phyloP scores from a whole-genome alignment of 208 protist species.

The Trypanosoma rangeli region DNA sequence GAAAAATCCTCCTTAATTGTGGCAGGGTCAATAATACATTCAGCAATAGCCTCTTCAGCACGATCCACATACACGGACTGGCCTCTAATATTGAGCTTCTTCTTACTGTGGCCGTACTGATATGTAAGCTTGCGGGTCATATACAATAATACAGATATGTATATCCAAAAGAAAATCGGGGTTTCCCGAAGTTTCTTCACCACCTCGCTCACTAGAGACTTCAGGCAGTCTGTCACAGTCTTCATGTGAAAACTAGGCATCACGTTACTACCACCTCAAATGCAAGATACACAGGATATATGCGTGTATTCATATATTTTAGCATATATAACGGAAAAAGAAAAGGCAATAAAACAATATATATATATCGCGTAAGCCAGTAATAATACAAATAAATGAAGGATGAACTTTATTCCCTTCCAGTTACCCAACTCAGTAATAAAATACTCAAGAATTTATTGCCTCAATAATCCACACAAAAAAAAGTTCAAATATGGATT shows the following conservation, averaged over 20 bases:
- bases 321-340: neutral
- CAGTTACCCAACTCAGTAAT: neutral
- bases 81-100: slow-evolving; percentile 46
- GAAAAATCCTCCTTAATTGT: slow-evolving; percentile 63
- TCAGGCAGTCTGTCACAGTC: neutral
- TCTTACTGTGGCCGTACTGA: slow-evolving; percentile 37
- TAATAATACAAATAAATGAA: neutral
- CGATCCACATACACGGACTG: slow-evolving; percentile 43
- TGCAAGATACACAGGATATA: too few relatives aligned
- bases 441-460: neutral
- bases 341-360: neutral
- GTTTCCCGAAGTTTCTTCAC: slow-evolving; percentile 27
- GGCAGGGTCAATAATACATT: slow-evolving; percentile 65
- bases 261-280: neutral
- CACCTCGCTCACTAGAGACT: neutral
- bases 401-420: neutral
- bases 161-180: slow-evolving; percentile 73
- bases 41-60: slow-evolving; percentile 68
- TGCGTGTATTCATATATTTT: too few relatives aligned
- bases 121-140: slow-evolving; percentile 52
- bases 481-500: neutral
- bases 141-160: slow-evolving; percentile 62
- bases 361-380: neutral
- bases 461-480: neutral
- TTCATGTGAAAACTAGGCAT: neutral